Evolutionary conservation across 139 green algal genomes (phyloP).

Genomic region (Mesotaenium endlicherianum): DNA sequence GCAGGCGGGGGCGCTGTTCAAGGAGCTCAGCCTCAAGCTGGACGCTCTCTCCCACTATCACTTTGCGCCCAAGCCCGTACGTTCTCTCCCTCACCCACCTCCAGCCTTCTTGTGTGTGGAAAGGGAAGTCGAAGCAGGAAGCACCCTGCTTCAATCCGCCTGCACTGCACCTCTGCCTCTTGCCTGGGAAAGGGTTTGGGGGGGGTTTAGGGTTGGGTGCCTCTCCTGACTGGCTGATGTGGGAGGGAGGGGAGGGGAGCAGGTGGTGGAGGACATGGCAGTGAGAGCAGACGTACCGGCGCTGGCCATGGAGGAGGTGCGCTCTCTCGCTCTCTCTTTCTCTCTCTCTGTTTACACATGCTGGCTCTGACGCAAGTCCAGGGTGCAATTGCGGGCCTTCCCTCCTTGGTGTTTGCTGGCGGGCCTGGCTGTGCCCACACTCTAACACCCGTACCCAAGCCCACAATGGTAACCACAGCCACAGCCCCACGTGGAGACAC

Average conservation of each 20-base stretch:
- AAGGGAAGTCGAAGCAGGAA: not conserved
- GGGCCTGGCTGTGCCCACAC: not conserved
- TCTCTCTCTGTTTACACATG: not conserved
- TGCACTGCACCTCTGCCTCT: not conserved
- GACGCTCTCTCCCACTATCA: constrained; percentile 88
- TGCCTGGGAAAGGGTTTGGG: too few species aligned
- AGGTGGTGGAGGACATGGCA: constrained; percentile 45
- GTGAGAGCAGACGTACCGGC: constrained; percentile 39
- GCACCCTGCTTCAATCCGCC: not conserved
- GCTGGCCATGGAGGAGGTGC: constrained; percentile 47
- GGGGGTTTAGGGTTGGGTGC: too few species aligned
- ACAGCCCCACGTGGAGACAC: too few species aligned
- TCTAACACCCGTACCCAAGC: not conserved
- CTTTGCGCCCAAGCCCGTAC: constrained; percentile 80
- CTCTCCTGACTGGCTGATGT: too few species aligned
- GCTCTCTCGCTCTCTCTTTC: not conserved
- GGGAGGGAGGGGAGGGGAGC: too few species aligned
- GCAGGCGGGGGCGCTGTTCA: constrained; percentile 64
- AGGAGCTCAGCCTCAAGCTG: constrained; percentile 76
- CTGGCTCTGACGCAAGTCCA: too few species aligned
- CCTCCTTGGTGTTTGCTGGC: not conserved
- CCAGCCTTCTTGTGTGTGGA: not conserved
- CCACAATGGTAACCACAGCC: too few species aligned
- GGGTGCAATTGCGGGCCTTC: not conserved
- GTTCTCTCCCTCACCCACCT: not conserved